Evolutionary conservation across 495 filamentous ascomycete genomes (phyloP).

Genomic region (Aspergillus heteromorphus): DNA sequence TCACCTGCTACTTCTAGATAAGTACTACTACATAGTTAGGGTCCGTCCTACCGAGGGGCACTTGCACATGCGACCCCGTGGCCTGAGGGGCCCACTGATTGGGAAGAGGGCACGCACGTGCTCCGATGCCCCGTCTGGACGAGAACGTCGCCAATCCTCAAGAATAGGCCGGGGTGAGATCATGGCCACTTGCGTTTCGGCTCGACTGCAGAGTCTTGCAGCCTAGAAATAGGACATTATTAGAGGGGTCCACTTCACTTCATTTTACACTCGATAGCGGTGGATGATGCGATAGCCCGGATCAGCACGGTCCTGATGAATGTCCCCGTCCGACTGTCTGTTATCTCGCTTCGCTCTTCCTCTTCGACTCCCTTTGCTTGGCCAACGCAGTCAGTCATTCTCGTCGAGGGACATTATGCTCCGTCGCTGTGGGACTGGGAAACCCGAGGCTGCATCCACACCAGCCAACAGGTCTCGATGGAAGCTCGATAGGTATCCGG

Average conservation of each 20-base stretch:
- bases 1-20: too few species aligned
- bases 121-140: conserved; percentile 28
- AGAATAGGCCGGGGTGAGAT: not conserved
- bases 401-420: too few species aligned
- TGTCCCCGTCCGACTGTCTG: not conserved
- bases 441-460: not conserved
- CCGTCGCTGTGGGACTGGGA: not conserved
- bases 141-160: not conserved
- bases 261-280: not conserved
- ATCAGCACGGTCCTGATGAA: not conserved
- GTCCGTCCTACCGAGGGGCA: not conserved
- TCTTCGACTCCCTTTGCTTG: not conserved
- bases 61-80: not conserved
- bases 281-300: not conserved
- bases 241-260: not conserved
- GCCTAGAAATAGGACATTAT: not conserved
- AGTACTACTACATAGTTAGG: not conserved
- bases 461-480: not conserved
- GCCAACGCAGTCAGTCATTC: too few species aligned
- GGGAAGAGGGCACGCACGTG: conserved; percentile 25
- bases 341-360: not conserved
- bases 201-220: not conserved
- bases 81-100: conserved; percentile 6
- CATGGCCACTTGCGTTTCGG: not conserved
- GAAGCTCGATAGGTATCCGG: not conserved